Percentiles rank a stretch among this genome's conserved stretches.
These are phyloP conservation scores for Talaromyces sp. DNA, from an alignment of 2,329 filamentous ascomycete genomes.

Conservation along the genomic window DNA sequence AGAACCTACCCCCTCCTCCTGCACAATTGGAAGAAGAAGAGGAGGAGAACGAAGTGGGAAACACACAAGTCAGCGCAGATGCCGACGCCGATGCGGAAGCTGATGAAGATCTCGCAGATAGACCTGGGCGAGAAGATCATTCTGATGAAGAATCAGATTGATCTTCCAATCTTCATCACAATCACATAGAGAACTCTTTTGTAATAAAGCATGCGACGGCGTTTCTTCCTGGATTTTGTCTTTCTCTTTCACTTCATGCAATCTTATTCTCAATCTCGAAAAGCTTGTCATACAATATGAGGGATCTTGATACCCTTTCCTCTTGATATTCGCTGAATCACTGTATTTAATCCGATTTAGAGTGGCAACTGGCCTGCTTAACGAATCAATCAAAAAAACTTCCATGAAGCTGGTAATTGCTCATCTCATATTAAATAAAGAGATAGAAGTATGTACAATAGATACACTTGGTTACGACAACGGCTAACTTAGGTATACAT, in stretches of 20 bases:
- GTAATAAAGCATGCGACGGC: slow-evolving; percentile 8
- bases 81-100: slow-evolving; percentile 17
- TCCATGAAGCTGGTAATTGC: not conserved
- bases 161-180: not conserved
- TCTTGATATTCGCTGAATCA: not conserved
- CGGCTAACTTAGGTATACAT: no score
- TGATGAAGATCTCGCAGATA: slow-evolving; percentile 12
- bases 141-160: slow-evolving; percentile 17
- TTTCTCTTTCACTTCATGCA: not conserved
- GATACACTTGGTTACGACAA: not conserved
- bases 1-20: slow-evolving; percentile 38
- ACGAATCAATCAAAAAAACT: not conserved
- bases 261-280: not conserved
- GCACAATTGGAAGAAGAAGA: slow-evolving; percentile 25
- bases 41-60: slow-evolving; percentile 10
- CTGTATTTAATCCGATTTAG: slow-evolving; percentile 1
- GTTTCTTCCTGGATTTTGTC: not conserved
- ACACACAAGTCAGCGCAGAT: slow-evolving; percentile 10
- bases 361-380: not conserved
- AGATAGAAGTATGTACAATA: no score
- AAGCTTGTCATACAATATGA: not conserved
- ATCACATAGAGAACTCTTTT: not conserved
- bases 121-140: not conserved
- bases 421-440: not conserved
- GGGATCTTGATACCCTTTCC: not conserved